Evolutionary conservation across 78 protist genomes (phyloP), one percentile per base, ranked within the genome.

Genomic region (Dictyostelium intermedium): DNA sequence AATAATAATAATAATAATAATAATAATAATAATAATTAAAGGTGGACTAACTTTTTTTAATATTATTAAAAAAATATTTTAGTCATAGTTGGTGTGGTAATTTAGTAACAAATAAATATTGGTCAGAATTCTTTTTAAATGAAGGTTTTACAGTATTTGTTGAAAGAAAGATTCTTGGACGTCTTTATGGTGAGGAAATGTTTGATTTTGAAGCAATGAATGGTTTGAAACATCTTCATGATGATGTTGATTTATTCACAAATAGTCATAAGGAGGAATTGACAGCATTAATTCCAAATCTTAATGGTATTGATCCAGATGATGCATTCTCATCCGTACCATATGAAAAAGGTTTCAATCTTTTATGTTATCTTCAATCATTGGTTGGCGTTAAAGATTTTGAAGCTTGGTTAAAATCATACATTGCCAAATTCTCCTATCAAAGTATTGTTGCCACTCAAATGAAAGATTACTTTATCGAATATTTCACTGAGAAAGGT

Each of bases 321-420:
- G 98, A 97, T 81, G 96, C 96, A 6, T 97, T 97, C 91, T 53
- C 85, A 35, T 94, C 97, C 0, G 96, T 97, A 0, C 98, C 98
- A 41, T 97, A 97, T 85, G 98, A 97, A 91, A 97, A 97, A 91
- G 98, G 98, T 50, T 94, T 89, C 91, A 87, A 83, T 80, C 37
- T 97, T 20, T 87, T 97, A 30, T 91, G 83, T 93, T 85, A 96
- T 81, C 92, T 97, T 79, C 97, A 97, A 74, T 56, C 86, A 63
- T 73, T 93, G 41, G 94, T 95, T 27, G 97, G 98, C 23, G 91
- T 78, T 5, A 56, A 30, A 2, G 81, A 56, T n/a, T 76, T 93
- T 3, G 95, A 89, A 84, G 84, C 80, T 10, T 93, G 92, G 96
- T 60, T 91, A 27, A 56, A 72, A 60, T 35, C 87, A 5, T 91